These are phyloP conservation scores for Hanseniaspora osmophila DNA, from an alignment of 805 yeast species.

Conservation along the genomic window DNA sequence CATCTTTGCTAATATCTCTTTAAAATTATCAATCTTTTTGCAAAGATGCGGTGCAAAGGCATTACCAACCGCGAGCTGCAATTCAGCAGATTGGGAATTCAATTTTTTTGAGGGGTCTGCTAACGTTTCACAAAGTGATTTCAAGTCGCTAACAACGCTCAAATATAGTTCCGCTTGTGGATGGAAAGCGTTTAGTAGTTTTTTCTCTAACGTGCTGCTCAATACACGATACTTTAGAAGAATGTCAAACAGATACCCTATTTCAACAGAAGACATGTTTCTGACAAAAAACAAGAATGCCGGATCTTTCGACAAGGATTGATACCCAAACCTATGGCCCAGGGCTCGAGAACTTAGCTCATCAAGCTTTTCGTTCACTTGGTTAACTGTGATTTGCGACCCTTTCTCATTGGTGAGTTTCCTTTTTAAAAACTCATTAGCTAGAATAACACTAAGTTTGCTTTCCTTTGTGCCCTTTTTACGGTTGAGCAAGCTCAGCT, in stretches of 20 bases:
- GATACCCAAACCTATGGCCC: conserved; percentile 10
- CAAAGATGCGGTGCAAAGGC: conserved; percentile 70
- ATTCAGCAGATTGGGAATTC: conserved; percentile 19
- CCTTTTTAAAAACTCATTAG: conserved; percentile 16
- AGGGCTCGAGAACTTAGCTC: conserved; percentile 23
- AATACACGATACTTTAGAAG: conserved; percentile 46
- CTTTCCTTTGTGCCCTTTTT: conserved; percentile 28
- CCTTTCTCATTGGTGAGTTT: neutral
- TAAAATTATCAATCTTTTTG: conserved; percentile 35
- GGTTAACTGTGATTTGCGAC: conserved; percentile 27
- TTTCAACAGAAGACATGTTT: conserved; percentile 44
- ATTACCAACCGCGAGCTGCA: conserved; percentile 22
- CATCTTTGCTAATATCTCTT: conserved; percentile 34
- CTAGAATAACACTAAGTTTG: conserved; percentile 31
- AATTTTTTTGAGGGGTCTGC: conserved; percentile 35
- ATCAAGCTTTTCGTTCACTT: conserved; percentile 36
- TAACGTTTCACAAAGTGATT: conserved; percentile 44
- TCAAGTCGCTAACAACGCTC: conserved; percentile 51
- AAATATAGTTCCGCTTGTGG: conserved; percentile 59
- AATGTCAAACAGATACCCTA: conserved; percentile 55
- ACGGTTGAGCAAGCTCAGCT: conserved; percentile 34
- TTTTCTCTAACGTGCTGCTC: conserved; percentile 40
- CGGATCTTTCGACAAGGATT: conserved; percentile 14
- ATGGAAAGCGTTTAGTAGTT: conserved; percentile 53
- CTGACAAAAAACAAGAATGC: conserved; percentile 38